Base-by-base conservation (phyloP, 1,139 yeast species). In the Protomyces inundatus region DNA sequence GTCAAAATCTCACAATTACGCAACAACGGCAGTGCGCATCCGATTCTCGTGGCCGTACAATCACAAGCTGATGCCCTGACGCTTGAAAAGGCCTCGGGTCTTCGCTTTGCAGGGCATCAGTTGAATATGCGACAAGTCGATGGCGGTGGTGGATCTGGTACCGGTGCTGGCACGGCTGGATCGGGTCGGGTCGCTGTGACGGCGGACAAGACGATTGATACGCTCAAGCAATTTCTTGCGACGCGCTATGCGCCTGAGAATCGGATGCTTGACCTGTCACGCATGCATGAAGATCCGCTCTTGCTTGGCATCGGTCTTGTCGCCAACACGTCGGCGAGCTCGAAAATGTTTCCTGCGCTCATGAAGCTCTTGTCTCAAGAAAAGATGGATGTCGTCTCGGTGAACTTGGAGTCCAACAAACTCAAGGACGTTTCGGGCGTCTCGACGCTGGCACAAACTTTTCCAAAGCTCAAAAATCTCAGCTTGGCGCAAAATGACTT, bases 401-500 rank as follows among this genome's bases (percentile, higher is more conserved):
- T 93, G 16, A 90, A 88, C 72, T 78, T 93, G 60, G 86, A 95
- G 12, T 80, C 80, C 66, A 93, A 93, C 73, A 81, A 81, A 66
- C 75, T 91, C 53, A 76, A 77, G 50, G 96, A 89, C 70, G 80
- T 89, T 54, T 73, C 82, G 36, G 75, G 80, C n/a, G 79, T 91
- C 36, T 77, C 88, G 0, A 78, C 91, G 1, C 76, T 93, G 64
- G 85, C 96, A 0, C 83, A 82, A 64, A 80, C 90, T 1, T 91
- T 82, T 70, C 98, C 98, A 4, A 71, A 77, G 37, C 78, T 93
- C 71, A 81, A 84, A 69, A 93, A 93, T 75, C 79, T 93, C 68
- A 87, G 97, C 4, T 77, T 93, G 67, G 86, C 88, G 54, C 84
- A 88, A 72, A 93, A 93, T 74, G 82, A 81, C 65, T 82, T 93